A percentile compares a stretch with the other conserved stretches of the same genome.
phyloP scores from a whole-genome alignment of 2,329 filamentous ascomycete species.

The Calonectria pteridis region DNA sequence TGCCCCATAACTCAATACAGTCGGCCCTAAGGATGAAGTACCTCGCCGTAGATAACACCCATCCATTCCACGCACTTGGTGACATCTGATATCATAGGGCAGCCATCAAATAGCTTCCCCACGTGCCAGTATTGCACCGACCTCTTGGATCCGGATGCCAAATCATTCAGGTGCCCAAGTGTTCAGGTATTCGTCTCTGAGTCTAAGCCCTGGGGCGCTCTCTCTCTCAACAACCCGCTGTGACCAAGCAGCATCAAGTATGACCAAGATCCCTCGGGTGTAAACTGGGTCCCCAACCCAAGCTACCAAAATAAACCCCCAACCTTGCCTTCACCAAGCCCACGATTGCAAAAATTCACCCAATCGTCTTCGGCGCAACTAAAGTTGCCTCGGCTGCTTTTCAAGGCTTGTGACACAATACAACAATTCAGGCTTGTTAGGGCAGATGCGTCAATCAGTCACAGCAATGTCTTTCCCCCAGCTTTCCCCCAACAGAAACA shows the following conservation, averaged over 20 bases:
- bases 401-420: conserved; percentile 15
- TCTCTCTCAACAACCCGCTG: conserved; percentile 4
- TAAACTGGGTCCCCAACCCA: neutral
- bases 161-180: neutral
- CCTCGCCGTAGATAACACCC: conserved; percentile 5
- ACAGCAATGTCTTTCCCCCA: conserved; percentile 33
- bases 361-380: neutral
- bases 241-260: conserved; percentile 6
- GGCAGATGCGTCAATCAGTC: neutral
- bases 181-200: neutral
- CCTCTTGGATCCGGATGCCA: neutral
- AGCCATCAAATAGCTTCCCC: neutral
- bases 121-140: neutral
- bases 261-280: neutral
- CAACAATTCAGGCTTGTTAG: neutral
- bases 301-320: neutral
- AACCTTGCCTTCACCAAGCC: conserved; percentile 1
- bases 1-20: conserved; percentile 7
- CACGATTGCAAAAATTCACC: neutral
- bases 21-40: neutral
- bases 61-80: conserved; percentile 3
- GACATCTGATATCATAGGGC: conserved; percentile 4
- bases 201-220: neutral
- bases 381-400: conserved; percentile 19
- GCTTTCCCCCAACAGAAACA: conserved; percentile 46